Evolutionary conservation across 2,329 filamentous ascomycete genomes (phyloP).

Genomic region (Cadophora malorum): DNA sequence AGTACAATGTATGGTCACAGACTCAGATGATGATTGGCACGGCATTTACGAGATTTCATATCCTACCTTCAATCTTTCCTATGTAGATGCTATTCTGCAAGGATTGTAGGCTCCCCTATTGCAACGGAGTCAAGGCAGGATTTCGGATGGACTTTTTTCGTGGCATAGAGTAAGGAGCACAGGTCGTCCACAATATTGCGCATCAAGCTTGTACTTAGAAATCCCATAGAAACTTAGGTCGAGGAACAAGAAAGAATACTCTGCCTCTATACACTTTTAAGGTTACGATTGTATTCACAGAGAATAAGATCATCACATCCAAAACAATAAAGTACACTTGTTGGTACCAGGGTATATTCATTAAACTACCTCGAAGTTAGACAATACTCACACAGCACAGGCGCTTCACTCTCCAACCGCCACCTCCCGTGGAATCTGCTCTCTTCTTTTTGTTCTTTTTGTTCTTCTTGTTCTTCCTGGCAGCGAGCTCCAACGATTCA

Average conservation of each 20-base stretch:
- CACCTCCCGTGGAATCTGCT: conserved; percentile 22
- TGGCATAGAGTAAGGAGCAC: no score
- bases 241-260: no score
- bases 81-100: neutral
- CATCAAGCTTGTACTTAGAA: neutral
- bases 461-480: conserved; percentile 21
- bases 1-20: neutral
- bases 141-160: no score
- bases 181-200: no score
- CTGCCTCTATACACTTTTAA: no score
- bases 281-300: no score
- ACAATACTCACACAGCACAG: conserved; percentile 6
- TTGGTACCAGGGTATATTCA: conserved; percentile 11
- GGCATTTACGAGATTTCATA: neutral
- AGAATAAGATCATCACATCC: neutral
- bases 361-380: neutral
- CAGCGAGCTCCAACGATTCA: conserved; percentile 38
- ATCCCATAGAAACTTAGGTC: neutral
- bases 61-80: neutral
- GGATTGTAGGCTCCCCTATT: no score
- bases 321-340: neutral
- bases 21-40: neutral
- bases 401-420: conserved; percentile 1
- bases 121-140: no score
- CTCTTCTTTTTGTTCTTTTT: no score